These are phyloP conservation scores for Colletotrichum sp. DNA, from an alignment of 2,329 filamentous ascomycete genomes.

Conservation along the genomic window DNA sequence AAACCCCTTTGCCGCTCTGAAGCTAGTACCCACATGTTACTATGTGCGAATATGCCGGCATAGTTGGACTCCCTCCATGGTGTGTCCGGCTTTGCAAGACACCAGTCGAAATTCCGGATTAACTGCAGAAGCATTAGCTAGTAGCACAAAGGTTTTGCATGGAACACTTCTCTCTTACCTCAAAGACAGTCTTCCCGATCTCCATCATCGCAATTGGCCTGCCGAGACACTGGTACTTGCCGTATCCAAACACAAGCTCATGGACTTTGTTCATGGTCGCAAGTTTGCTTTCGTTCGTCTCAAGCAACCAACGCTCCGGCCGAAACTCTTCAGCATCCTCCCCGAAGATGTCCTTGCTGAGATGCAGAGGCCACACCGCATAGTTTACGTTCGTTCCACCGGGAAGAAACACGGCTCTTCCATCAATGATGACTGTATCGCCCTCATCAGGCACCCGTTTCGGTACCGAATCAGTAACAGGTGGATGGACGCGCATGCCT, in stretches of 20 bases:
- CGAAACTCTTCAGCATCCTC: constrained; percentile 58
- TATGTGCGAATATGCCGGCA: constrained; percentile 9
- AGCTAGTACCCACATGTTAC: constrained; percentile 20
- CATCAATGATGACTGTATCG: constrained; percentile 26
- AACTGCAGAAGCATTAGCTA: not conserved
- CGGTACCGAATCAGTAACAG: constrained; percentile 39
- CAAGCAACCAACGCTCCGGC: constrained; percentile 64
- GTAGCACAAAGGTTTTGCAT: fast-evolving
- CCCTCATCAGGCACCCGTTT: constrained; percentile 40
- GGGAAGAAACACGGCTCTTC: constrained; percentile 31
- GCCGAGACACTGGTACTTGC: constrained; percentile 50
- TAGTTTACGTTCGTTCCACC: constrained; percentile 24
- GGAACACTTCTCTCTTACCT: constrained; percentile 39
- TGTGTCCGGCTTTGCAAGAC: constrained; percentile 14
- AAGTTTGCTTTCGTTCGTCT: constrained; percentile 31
- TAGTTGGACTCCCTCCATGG: constrained; percentile 20
- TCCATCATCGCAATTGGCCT: constrained; percentile 53
- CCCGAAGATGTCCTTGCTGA: constrained; percentile 60
- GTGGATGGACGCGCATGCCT: constrained; percentile 60
- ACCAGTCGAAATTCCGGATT: constrained; percentile 23
- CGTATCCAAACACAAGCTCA: constrained; percentile 50
- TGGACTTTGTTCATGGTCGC: constrained; percentile 39
- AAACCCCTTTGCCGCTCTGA: not conserved
- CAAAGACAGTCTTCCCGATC: constrained; percentile 50
- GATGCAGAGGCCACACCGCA: constrained; percentile 46